Conservation (phyloP, 1,284 basidiomycete genomes). For the Pseudozyma sp. region DNA sequence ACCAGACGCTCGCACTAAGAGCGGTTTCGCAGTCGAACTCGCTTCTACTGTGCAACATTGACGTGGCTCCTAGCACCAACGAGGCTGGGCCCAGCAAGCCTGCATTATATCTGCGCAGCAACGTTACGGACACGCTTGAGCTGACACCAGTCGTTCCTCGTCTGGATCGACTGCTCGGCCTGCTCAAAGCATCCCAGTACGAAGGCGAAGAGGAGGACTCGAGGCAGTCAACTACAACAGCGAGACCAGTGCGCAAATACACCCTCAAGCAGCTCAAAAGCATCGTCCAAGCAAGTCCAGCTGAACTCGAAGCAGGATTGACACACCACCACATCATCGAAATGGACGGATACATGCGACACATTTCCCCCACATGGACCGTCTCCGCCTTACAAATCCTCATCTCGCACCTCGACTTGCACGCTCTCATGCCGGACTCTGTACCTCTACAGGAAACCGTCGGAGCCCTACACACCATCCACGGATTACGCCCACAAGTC, state of each 20-base stretch:
- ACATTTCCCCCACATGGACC: slow-evolving; percentile 46
- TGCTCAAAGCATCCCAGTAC: slow-evolving; percentile 56
- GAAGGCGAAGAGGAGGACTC: slow-evolving; percentile 49
- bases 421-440: slow-evolving; percentile 49
- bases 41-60: slow-evolving; percentile 57
- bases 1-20: slow-evolving; percentile 59
- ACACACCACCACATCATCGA: slow-evolving; percentile 50
- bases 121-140: slow-evolving; percentile 58
- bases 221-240: not conserved
- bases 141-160: slow-evolving; percentile 56
- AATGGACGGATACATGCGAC: slow-evolving; percentile 59
- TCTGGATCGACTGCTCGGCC: slow-evolving; percentile 50
- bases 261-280: slow-evolving; percentile 58
- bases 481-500: slow-evolving; percentile 44
- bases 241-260: slow-evolving; percentile 43
- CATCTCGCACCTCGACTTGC: slow-evolving; percentile 56
- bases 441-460: slow-evolving; percentile 50
- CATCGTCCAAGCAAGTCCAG: slow-evolving; percentile 63
- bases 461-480: slow-evolving; percentile 34
- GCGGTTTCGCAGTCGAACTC: slow-evolving; percentile 64
- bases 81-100: slow-evolving; percentile 13
- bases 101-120: slow-evolving; percentile 48
- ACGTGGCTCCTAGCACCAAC: slow-evolving; percentile 5
- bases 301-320: slow-evolving; percentile 53
- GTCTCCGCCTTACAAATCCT: slow-evolving; percentile 42